Base-by-base conservation (phyloP, 306 rosid species). In the Corylus heterophylla region DNA sequence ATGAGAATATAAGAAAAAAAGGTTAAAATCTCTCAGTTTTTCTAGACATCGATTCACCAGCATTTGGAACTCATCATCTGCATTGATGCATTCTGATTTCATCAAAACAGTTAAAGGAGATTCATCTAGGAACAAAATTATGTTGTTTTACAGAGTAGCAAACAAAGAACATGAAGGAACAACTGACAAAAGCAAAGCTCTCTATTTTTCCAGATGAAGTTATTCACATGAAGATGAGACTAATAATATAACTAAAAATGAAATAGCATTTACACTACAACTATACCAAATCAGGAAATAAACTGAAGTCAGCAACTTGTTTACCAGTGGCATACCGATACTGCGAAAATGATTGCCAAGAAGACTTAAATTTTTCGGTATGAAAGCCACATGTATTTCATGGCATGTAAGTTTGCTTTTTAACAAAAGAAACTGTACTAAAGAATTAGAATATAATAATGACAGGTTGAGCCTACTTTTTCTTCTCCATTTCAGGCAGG, bases 401-500 rank as follows among this genome's bases (percentile, higher is more conserved):
- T 8, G 27, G 72, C 72, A 67, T 56, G 71, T 69, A 80, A 51
- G 20, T 1, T 50, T 27, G 31, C 12, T 54, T 37, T 56, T 54
- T 58, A 76, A 58, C 31, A 76, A 45, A 71, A 69, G 14, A 74
- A 18, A 84, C 62, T 61, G 27, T 51, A 25, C 42, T 31, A 12
- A 42, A 76, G 55, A 75, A 58, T 25, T 44, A 25, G 45, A 72
- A 79, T 76, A 71, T 48, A 85, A 74, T 71, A 71, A 69, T 42
- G 62, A 2, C 25, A 64, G 48, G 8, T 18, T 63, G 74, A 81
- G 74, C 88, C 62, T 79, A 80, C 85, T 85, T 88, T 78, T 88
- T 85, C 87, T 88, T 88, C 62, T 88, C 89, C 87, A 88, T 59
- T 79, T 76, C 86, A 31, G 90, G 88, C 45, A 87, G 71, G 55